Evolutionary conservation across 1,284 basidiomycete species (phyloP).

Genomic region (Phellopilus nigrolimitatus): DNA sequence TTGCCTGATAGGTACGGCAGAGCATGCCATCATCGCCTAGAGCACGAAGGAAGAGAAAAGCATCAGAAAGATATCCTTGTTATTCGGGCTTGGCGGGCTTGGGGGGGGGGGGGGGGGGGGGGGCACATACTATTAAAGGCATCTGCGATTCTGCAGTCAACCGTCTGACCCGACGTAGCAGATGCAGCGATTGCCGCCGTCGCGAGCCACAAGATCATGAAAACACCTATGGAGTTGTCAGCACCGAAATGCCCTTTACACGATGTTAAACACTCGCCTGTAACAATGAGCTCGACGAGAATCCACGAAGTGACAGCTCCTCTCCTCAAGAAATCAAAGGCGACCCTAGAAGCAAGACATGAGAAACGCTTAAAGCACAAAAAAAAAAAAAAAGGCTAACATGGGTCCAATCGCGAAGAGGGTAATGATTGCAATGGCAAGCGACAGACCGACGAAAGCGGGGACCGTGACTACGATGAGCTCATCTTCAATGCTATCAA

Average conservation of each 20-base stretch:
- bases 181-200: slow-evolving; percentile 37
- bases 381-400: slow-evolving; percentile 8
- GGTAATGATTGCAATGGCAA: slow-evolving; percentile 20
- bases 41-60: neutral
- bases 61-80: too few relatives aligned
- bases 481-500: neutral
- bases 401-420: slow-evolving; percentile 15
- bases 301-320: slow-evolving; percentile 43
- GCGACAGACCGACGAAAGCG: slow-evolving; percentile 7
- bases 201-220: slow-evolving; percentile 57
- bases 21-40: neutral
- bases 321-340: slow-evolving; percentile 37
- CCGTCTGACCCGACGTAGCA: slow-evolving; percentile 13
- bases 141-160: slow-evolving; percentile 27
- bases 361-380: neutral
- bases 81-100: too few relatives aligned
- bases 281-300: slow-evolving; percentile 38
- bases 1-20: slow-evolving; percentile 41
- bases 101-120: neutral
- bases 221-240: slow-evolving; percentile 34
- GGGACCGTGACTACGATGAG: slow-evolving; percentile 1
- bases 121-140: slow-evolving; percentile 23
- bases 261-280: slow-evolving; percentile 25
- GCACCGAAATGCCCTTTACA: neutral
- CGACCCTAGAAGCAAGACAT: slow-evolving; percentile 31